A percentile compares a stretch with the other conserved stretches of the same genome.
phyloP scores from a whole-genome alignment of 768 basidiomycete species.

The Clathrus columnatus region DNA sequence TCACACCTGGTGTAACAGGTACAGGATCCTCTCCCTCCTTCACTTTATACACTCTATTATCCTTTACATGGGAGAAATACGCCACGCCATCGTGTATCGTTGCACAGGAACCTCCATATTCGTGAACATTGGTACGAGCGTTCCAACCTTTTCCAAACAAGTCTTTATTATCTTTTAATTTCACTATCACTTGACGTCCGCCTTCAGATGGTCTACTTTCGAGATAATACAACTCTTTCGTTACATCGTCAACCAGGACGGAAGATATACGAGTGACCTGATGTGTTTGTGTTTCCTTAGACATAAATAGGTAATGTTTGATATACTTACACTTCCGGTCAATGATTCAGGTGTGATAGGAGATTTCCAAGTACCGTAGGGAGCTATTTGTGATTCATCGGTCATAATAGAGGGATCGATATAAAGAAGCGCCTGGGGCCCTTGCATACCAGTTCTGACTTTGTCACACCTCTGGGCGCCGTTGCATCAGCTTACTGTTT shows the following conservation, averaged over 20 bases:
- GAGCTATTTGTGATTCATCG: constrained; percentile 30
- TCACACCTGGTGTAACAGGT: constrained; percentile 55
- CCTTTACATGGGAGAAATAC: constrained; percentile 51
- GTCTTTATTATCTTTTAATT: constrained; percentile 40
- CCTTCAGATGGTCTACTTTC: constrained; percentile 52
- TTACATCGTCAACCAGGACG: constrained; percentile 43
- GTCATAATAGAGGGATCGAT: too few species aligned
- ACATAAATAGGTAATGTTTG: too few species aligned
- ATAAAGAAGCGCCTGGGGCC: too few species aligned
- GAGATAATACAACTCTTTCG: constrained; percentile 36
- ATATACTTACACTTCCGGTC: too few species aligned
- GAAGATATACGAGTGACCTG: constrained; percentile 30
- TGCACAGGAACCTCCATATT: constrained; percentile 63
- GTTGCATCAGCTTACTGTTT: too few species aligned
- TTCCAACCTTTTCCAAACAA: constrained; percentile 47
- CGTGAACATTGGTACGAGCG: constrained; percentile 50
- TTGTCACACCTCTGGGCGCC: too few species aligned
- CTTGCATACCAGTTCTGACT: too few species aligned
- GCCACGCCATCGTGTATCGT: constrained; percentile 39
- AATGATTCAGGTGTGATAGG: constrained; percentile 48
- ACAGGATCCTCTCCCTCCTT: constrained; percentile 26
- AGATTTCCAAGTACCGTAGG: constrained; percentile 58
- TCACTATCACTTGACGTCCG: constrained; percentile 49
- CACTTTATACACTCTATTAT: constrained; percentile 50
- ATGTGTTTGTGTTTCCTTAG: too few species aligned